These are phyloP conservation scores for Phycomyces blakesleeanus DNA, from an alignment of 192 early-diverging fungal species.

Conservation along the genomic window DNA sequence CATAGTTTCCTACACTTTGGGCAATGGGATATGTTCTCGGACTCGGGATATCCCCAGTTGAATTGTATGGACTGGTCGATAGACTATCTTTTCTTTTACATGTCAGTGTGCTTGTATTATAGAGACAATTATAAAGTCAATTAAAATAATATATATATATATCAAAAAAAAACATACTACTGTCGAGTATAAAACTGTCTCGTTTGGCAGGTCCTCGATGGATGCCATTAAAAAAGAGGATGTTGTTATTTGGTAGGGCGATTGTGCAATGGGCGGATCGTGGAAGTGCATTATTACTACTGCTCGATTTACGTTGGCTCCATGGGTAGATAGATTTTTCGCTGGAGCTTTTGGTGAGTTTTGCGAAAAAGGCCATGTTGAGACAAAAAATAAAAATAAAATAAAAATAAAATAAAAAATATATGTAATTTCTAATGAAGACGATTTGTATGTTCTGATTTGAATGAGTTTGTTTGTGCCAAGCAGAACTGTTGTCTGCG, in stretches of 20 bases:
- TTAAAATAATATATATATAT: no score
- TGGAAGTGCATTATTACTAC: conserved; percentile 20
- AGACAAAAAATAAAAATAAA: conserved; percentile 3
- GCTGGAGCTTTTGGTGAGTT: conserved; percentile 21
- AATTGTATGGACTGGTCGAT: conserved; percentile 22
- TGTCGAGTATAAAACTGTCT: conserved; percentile 24
- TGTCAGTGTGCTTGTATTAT: neutral
- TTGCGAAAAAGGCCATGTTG: conserved; percentile 33
- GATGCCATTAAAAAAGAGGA: conserved; percentile 25
- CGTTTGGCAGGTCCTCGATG: conserved; percentile 28
- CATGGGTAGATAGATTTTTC: conserved; percentile 31
- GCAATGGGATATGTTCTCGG: conserved; percentile 38
- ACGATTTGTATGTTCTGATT: neutral
- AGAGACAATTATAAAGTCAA: no score
- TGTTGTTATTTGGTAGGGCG: conserved; percentile 8
- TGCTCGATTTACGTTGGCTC: conserved; percentile 25
- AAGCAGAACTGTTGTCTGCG: no score
- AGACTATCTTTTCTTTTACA: conserved; percentile 15
- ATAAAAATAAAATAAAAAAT: neutral
- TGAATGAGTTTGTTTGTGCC: no score
- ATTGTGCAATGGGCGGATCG: conserved; percentile 27
- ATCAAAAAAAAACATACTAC: conserved; percentile 18
- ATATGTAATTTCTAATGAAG: neutral
- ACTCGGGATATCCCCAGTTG: conserved; percentile 40
- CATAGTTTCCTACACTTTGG: conserved; percentile 41